phyloP scores from a whole-genome alignment of 306 rosid genomes.

The Gleditsia sinensis region DNA sequence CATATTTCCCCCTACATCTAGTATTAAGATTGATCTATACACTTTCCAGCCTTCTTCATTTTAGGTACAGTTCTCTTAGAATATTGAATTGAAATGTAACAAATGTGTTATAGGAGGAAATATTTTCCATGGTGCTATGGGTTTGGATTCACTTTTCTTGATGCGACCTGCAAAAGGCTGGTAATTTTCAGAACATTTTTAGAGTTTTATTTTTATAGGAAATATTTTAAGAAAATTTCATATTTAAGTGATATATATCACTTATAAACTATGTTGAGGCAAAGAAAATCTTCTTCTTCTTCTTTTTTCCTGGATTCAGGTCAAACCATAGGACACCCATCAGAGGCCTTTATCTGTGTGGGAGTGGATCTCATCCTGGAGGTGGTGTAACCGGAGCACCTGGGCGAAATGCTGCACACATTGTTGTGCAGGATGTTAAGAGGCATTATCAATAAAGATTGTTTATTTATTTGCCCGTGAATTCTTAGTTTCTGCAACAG shows the following conservation, averaged over 20 bases:
- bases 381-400: slow-evolving; percentile 77
- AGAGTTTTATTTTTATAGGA: background rate
- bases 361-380: slow-evolving; percentile 76
- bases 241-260: background rate
- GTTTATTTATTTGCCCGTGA: background rate
- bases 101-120: slow-evolving; percentile 53
- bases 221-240: background rate
- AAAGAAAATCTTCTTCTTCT: background rate
- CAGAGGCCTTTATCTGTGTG: slow-evolving; percentile 60
- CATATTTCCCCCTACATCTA: background rate
- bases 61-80: background rate
- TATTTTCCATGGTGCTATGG: slow-evolving; percentile 72
- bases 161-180: slow-evolving; percentile 68
- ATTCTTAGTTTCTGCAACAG: background rate
- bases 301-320: slow-evolving; percentile 40
- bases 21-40: background rate
- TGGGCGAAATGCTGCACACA: slow-evolving; percentile 60
- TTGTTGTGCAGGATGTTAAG: slow-evolving; percentile 54
- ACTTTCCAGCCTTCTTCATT: background rate
- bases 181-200: slow-evolving; percentile 28
- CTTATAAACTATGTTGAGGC: too few relatives aligned
- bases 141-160: slow-evolving; percentile 65
- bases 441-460: slow-evolving; percentile 1
- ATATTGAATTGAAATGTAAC: slow-evolving; percentile 5
- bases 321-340: slow-evolving; percentile 69